Conservation (phyloP, 495 filamentous ascomycete genomes). For the Monascus purpureus region DNA sequence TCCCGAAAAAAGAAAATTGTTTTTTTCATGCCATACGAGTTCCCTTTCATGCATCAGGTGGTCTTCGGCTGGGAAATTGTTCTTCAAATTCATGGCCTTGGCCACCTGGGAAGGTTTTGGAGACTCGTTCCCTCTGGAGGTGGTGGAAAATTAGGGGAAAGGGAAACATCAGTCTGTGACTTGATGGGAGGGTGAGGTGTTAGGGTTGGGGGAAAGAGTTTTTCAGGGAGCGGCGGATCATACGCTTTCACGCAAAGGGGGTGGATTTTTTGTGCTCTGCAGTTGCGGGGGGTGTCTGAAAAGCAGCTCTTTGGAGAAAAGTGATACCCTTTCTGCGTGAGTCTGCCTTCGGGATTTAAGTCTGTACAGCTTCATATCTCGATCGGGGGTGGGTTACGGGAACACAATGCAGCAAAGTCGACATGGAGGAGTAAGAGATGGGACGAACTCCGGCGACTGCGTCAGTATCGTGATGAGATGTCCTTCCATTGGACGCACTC, state of each 20-base stretch:
- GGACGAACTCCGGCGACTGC: constrained; percentile 16
- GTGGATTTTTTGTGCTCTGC: constrained; percentile 27
- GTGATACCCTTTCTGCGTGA: constrained; percentile 37
- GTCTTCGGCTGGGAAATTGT: constrained; percentile 14
- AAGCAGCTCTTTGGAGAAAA: constrained; percentile 35
- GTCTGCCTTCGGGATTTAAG: constrained; percentile 28
- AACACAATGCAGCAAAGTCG: constrained; percentile 13
- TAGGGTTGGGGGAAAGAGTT: too few relatives aligned
- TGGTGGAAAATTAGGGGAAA: constrained; percentile 9
- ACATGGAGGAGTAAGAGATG: constrained; percentile 4
- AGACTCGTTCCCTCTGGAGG: constrained; percentile 19
- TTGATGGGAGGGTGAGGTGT: constrained; percentile 18
- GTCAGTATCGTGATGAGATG: constrained; percentile 5
- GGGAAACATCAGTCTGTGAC: constrained; percentile 13
- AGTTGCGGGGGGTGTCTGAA: constrained; percentile 30
- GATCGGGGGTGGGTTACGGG: constrained; percentile 18
- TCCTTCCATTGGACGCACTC: constrained; percentile 11
- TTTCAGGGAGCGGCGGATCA: constrained; percentile 12
- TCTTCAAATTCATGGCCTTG: constrained; percentile 11
- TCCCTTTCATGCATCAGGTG: constrained; percentile 19
- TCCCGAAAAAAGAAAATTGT: constrained; percentile 15
- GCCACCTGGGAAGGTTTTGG: constrained; percentile 10
- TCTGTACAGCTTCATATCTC: constrained; percentile 27
- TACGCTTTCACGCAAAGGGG: constrained; percentile 21
- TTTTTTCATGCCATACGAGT: constrained; percentile 21